Percentiles rank a stretch among this genome's conserved stretches.
Evolutionary conservation across 441 rosid species (phyloP).

Genomic region (Gossypium schwendimanii): DNA sequence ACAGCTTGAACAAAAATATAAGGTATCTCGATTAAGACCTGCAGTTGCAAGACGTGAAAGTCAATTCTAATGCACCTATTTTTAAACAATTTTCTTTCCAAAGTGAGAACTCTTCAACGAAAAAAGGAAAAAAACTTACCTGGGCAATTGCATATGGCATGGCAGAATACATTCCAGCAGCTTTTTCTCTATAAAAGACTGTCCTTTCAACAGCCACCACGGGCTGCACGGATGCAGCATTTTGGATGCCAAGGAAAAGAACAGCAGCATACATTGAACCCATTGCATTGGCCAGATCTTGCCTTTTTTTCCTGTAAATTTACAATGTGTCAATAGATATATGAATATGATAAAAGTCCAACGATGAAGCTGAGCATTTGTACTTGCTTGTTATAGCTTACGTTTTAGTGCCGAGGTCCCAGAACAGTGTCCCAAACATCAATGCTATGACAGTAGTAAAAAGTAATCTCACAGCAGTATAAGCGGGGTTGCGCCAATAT

Average conservation of each 20-base stretch:
- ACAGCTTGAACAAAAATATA: slow-evolving; percentile 30
- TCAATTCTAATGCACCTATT: too few species aligned
- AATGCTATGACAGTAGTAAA: slow-evolving; percentile 55
- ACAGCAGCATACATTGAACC: slow-evolving; percentile 37
- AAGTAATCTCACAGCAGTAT: slow-evolving; percentile 64
- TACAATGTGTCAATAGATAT: neutral
- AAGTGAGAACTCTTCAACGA: neutral
- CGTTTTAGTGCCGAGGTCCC: slow-evolving; percentile 68
- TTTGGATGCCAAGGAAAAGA: slow-evolving; percentile 28
- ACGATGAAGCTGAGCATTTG: neutral
- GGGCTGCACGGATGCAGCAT: slow-evolving; percentile 26
- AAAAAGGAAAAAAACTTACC: neutral
- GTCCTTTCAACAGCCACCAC: slow-evolving; percentile 31
- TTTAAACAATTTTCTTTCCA: neutral
- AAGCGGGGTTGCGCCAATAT: slow-evolving; percentile 76
- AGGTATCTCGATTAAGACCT: slow-evolving; percentile 30
- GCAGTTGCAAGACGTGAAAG: neutral
- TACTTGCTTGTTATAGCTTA: slow-evolving; percentile 20
- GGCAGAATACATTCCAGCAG: slow-evolving; percentile 36
- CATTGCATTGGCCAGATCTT: slow-evolving; percentile 29
- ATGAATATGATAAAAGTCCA: neutral
- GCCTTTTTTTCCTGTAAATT: slow-evolving; percentile 14
- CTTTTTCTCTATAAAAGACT: slow-evolving; percentile 35
- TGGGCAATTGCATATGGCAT: slow-evolving; percentile 29
- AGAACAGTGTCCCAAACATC: slow-evolving; percentile 67